Base-by-base conservation (phyloP, 495 filamentous ascomycete species). In the Aspergillus leporis region DNA sequence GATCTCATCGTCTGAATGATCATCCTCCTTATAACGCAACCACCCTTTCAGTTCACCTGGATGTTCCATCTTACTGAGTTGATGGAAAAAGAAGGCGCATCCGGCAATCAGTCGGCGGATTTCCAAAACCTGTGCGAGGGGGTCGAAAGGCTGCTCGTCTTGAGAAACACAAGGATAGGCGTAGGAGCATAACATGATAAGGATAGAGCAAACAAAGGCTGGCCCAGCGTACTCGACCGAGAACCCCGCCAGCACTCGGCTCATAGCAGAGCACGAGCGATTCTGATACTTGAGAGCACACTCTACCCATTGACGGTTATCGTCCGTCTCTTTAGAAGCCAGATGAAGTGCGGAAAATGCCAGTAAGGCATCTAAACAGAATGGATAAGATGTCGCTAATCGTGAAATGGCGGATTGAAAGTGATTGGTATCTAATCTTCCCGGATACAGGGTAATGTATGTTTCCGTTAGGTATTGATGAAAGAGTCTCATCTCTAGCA, bases 271-370 rank as follows among this genome's bases (percentile, higher is more conserved):
- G 30, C 72, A 74, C 1, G 75, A 67, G 14, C 69, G 67, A 34
- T 65, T 70, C 53, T 78, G 75, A 43, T 78, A 76, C 25, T 66
- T 62, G 25, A 74, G 61, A 0, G 72, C 75, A 16, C 65, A 52
- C 36, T 76, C 69, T 12, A 76, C 43, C 72, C 72, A 75, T 13
- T 41, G 40, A 4, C 61, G 61, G n/a, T 66, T 65, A 22, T 75
- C 66, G 19, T 66, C 62, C 10, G 57, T 19, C 38, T 76, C 71
- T 2, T 72, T n/a, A 38, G 73, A 70, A 4, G 73, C 72, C 28
- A 83, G 62, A 53, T 83, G 80, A 32, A 81, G 61, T 5, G 80
- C 75, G 5, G 79, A 72, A 7, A 83, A 55, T 1, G 80, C 79
- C 5, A 82, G 64, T 7, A 83, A 68, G 50, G 72, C 74, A 59